Conservation (phyloP, 305 asterid species). For the Fraxinus paxiana region DNA sequence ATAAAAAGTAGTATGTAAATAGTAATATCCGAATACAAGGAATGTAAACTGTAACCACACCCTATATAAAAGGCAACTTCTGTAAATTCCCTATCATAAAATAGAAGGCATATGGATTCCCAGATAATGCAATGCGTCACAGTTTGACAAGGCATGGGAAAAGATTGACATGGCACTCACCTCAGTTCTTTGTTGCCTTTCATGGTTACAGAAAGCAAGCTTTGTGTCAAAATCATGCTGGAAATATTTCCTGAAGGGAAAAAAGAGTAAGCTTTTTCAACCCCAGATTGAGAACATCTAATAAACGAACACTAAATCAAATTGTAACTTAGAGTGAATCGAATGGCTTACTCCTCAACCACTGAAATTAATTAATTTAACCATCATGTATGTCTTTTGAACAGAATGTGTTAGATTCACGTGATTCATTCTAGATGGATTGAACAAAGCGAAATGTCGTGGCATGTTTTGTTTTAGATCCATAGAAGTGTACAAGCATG, state of each 20-base stretch:
- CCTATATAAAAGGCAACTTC: background rate
- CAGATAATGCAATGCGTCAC: background rate
- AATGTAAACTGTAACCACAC: background rate
- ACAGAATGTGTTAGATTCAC: background rate
- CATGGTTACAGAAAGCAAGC: conserved; percentile 82
- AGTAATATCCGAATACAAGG: background rate
- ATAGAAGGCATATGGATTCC: background rate
- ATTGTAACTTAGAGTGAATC: background rate
- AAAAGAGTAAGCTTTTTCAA: background rate
- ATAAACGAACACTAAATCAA: background rate
- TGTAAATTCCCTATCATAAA: background rate
- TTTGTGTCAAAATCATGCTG: conserved; percentile 92
- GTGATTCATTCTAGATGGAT: background rate
- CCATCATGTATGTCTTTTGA: background rate
- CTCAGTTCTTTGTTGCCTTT: conserved; percentile 87
- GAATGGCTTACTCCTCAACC: background rate
- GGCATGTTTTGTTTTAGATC: background rate
- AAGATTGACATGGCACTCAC: conserved; percentile 32
- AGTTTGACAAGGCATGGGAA: background rate
- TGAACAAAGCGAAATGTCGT: background rate
- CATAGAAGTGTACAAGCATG: background rate
- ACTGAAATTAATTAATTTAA: background rate
- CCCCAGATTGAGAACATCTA: background rate
- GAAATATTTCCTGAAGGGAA: conserved; percentile 63
- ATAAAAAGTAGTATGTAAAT: background rate